Evolutionary conservation across 768 basidiomycete genomes (phyloP).

Genomic region (Clavulina sp.): DNA sequence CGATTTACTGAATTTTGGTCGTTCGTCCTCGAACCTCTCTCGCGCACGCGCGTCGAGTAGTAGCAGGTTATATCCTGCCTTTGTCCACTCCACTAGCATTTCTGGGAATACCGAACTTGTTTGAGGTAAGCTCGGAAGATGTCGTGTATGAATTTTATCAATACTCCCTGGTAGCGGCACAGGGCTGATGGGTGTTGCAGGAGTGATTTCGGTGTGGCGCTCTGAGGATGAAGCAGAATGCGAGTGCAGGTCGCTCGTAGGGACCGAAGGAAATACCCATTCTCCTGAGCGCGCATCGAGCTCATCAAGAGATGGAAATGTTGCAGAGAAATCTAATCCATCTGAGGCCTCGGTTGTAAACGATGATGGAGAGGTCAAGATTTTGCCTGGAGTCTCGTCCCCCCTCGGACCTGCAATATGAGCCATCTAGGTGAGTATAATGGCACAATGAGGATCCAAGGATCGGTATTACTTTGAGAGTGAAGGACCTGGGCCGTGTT

Average conservation of each 20-base stretch:
- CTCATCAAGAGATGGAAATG: too few relatives aligned
- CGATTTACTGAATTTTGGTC: conserved; percentile 45
- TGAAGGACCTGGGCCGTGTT: background rate
- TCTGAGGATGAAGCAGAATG: too few relatives aligned
- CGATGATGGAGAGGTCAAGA: conserved; percentile 42
- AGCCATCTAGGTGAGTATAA: background rate
- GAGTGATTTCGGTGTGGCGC: conserved; percentile 46
- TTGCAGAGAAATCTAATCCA: too few relatives aligned
- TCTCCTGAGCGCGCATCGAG: too few relatives aligned
- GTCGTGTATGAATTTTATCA: too few relatives aligned
- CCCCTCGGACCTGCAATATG: conserved; percentile 9
- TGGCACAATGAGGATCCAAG: background rate
- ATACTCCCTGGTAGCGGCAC: too few relatives aligned
- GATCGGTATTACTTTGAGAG: background rate
- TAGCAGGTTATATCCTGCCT: conserved; percentile 35
- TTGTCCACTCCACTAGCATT: background rate
- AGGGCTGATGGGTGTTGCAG: conserved; percentile 40
- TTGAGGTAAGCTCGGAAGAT: too few relatives aligned
- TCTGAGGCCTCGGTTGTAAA: too few relatives aligned
- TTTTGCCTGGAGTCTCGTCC: conserved; percentile 25
- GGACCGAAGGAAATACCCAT: too few relatives aligned
- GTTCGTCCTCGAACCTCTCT: conserved; percentile 55
- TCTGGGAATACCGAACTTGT: conserved; percentile 13
- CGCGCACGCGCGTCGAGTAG: conserved; percentile 71
- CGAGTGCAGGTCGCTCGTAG: too few relatives aligned